Conservation (phyloP, 2,329 filamentous ascomycete species). For the Botrytis deweyae region DNA sequence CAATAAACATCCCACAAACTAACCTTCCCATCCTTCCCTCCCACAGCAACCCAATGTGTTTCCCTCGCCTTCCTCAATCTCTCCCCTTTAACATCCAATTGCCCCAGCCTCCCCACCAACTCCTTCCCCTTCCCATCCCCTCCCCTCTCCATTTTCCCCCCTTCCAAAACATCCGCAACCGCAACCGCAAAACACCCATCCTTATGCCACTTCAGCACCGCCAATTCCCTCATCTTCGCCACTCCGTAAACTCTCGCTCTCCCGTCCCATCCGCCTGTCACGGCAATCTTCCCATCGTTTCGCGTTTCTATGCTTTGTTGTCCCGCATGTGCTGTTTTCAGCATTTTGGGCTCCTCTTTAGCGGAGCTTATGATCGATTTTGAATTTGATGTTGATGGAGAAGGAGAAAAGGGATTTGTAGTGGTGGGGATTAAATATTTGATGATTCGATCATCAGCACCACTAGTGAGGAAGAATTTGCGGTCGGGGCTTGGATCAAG, state of each 20-base stretch:
- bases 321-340: slow-evolving; percentile 84
- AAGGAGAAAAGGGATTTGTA: slow-evolving; percentile 31
- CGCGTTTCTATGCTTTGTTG: slow-evolving; percentile 80
- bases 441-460: slow-evolving; percentile 75
- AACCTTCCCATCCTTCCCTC: slow-evolving; percentile 88
- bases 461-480: slow-evolving; percentile 72
- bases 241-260: slow-evolving; percentile 76
- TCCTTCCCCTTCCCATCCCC: slow-evolving; percentile 22
- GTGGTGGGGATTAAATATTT: slow-evolving; percentile 65
- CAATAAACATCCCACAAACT: slow-evolving; percentile 91
- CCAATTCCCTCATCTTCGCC: slow-evolving; percentile 80
- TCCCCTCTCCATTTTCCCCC: slow-evolving; percentile 1
- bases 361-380: not conserved
- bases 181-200: slow-evolving; percentile 80
- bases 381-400: not conserved
- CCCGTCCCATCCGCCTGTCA: slow-evolving; percentile 90
- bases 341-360: slow-evolving; percentile 47
- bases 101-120: slow-evolving; percentile 40
- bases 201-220: slow-evolving; percentile 92
- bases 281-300: slow-evolving; percentile 78
- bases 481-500: slow-evolving; percentile 52
- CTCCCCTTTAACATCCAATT: slow-evolving; percentile 56
- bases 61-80: slow-evolving; percentile 62
- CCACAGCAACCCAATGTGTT: slow-evolving; percentile 80
- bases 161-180: slow-evolving; percentile 53